Evolutionary conservation across 495 filamentous ascomycete species (phyloP).

Genomic region (Aspergillus indologenus): DNA sequence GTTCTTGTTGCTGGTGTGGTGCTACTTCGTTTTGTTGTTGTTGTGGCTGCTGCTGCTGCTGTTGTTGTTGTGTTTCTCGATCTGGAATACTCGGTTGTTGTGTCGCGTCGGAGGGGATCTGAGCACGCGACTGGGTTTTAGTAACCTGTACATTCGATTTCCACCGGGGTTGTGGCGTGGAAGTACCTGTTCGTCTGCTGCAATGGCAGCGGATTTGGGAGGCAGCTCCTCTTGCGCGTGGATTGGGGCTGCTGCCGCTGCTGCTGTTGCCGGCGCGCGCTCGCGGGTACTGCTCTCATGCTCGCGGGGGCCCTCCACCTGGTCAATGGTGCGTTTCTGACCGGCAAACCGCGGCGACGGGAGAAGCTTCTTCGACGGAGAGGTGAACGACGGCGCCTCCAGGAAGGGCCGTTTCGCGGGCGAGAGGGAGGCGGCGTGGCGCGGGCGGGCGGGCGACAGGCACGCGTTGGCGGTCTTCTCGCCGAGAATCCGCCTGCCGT

Average conservation of each 20-base stretch:
- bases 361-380: constrained; percentile 37
- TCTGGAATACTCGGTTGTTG: background rate
- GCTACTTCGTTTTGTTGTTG: constrained; percentile 12
- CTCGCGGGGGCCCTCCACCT: constrained; percentile 34
- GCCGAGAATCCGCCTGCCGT: constrained; percentile 43
- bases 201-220: background rate
- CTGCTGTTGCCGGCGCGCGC: constrained; percentile 9
- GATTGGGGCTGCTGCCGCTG: background rate
- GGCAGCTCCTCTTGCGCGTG: constrained; percentile 1
- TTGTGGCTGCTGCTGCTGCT: constrained; percentile 8
- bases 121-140: background rate
- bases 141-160: background rate
- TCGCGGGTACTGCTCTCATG: constrained; percentile 7
- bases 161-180: too few species aligned
- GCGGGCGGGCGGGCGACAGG: constrained; percentile 34
- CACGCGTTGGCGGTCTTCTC: constrained; percentile 49
- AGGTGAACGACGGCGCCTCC: constrained; percentile 5
- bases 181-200: too few species aligned
- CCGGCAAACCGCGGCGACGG: constrained; percentile 40
- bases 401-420: constrained; percentile 35
- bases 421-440: constrained; percentile 25
- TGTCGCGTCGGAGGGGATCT: background rate
- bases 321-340: constrained; percentile 43
- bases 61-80: constrained; percentile 1
- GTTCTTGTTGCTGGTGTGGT: constrained; percentile 19